Conservation (phyloP, 306 rosid species). For the Acmispon strigosus region DNA sequence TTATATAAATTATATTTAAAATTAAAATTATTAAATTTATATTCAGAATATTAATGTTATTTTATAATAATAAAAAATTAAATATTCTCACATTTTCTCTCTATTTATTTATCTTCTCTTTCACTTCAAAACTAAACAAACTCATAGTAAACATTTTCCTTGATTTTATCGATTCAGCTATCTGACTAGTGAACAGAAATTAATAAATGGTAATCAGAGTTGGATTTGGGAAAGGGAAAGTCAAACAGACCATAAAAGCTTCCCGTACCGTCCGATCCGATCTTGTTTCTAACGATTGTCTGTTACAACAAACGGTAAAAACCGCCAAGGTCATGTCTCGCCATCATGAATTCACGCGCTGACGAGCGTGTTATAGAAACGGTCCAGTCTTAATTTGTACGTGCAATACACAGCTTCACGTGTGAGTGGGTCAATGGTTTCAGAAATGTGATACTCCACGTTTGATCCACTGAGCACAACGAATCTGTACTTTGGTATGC, state of each 20-base stretch:
- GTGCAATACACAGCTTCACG: not conserved
- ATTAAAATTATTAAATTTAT: too few species aligned
- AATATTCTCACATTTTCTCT: too few species aligned
- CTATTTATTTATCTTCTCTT: too few species aligned
- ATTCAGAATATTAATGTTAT: too few species aligned
- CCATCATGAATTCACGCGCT: not conserved
- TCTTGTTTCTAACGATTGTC: not conserved
- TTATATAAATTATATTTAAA: too few species aligned
- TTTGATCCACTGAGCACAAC: not conserved
- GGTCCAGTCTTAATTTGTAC: not conserved
- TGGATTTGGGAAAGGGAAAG: too few species aligned
- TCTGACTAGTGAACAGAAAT: too few species aligned
- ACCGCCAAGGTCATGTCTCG: conserved; percentile 16
- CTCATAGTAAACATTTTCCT: too few species aligned
- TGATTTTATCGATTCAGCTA: not conserved
- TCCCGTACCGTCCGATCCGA: not conserved
- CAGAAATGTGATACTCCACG: not conserved
- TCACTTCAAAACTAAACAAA: too few species aligned
- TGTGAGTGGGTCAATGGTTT: not conserved
- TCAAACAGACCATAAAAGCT: not conserved
- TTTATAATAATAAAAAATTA: too few species aligned
- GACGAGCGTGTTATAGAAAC: not conserved
- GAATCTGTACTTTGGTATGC: conserved; percentile 23
- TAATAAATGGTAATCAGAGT: too few species aligned
- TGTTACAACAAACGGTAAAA: conserved; percentile 17